Percentiles rank a stretch among this genome's conserved stretches.
These are phyloP conservation scores for Lentinula lateritia DNA, from an alignment of 768 basidiomycete species.

Conservation along the genomic window DNA sequence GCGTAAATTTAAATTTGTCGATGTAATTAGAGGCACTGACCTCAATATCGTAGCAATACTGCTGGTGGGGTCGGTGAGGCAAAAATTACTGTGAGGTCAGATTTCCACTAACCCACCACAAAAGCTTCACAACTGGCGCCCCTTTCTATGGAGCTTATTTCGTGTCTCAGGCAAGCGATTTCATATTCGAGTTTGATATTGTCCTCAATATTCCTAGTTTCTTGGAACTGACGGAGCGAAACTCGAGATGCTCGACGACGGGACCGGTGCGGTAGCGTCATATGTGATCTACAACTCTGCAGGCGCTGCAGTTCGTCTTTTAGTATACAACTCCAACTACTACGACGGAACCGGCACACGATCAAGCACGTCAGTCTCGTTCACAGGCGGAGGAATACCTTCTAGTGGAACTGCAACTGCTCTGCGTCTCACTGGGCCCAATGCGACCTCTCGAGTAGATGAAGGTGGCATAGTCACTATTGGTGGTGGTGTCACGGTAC, in stretches of 20 bases:
- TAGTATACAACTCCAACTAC: constrained; percentile 31
- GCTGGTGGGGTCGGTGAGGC: constrained; percentile 28
- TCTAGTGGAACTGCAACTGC: constrained; percentile 15
- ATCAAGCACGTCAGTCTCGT: constrained; percentile 18
- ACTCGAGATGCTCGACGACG: constrained; percentile 29
- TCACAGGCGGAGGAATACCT: constrained; percentile 19
- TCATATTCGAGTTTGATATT: not conserved
- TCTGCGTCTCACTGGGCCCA: constrained; percentile 28
- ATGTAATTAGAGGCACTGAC: not conserved
- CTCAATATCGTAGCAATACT: constrained; percentile 24
- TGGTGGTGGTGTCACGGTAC: constrained; percentile 21
- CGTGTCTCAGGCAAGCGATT: constrained; percentile 18
- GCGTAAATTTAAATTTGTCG: constrained; percentile 17
- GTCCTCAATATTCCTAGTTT: constrained; percentile 13
- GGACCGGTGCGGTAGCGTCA: constrained; percentile 19
- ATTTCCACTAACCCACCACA: not conserved
- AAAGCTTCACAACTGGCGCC: constrained; percentile 21
- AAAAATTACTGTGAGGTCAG: too few relatives aligned
- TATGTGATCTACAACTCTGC: constrained; percentile 24
- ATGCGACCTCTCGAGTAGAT: constrained; percentile 25
- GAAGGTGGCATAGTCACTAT: constrained; percentile 27
- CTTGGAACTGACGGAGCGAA: constrained; percentile 25
- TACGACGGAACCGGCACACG: constrained; percentile 28
- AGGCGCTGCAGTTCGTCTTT: constrained; percentile 20
- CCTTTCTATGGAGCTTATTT: constrained; percentile 33